Conservation (phyloP, 2,329 filamentous ascomycete genomes). For the Penicillium sp. region DNA sequence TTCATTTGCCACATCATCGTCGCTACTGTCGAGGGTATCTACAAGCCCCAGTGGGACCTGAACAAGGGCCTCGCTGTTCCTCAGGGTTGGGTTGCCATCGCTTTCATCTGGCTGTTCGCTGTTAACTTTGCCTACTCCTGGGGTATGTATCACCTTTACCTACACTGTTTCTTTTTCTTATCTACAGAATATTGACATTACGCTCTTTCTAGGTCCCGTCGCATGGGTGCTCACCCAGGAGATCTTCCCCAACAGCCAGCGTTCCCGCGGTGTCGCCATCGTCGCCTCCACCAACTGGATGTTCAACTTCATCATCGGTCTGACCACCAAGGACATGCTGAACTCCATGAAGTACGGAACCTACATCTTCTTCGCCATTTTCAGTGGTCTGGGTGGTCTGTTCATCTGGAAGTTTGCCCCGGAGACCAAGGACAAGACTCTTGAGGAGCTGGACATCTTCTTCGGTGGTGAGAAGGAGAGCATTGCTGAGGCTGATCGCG, state of each 20-base stretch:
- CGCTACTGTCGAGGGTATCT: slow-evolving; percentile 51
- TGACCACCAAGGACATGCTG: slow-evolving; percentile 35
- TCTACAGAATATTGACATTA: not conserved
- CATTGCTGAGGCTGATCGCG: slow-evolving; percentile 44
- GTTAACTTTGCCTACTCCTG: slow-evolving; percentile 41
- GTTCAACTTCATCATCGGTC: slow-evolving; percentile 35
- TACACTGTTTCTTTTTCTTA: not conserved
- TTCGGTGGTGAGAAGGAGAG: slow-evolving; percentile 34
- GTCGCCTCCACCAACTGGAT: slow-evolving; percentile 37
- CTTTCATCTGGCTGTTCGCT: slow-evolving; percentile 63
- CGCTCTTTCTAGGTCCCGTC: slow-evolving; percentile 30
- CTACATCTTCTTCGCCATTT: slow-evolving; percentile 47
- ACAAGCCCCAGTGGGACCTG: slow-evolving; percentile 57
- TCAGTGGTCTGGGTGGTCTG: slow-evolving; percentile 36
- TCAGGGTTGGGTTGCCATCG: slow-evolving; percentile 68
- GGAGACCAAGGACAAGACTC: slow-evolving; percentile 53
- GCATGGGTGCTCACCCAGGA: slow-evolving; percentile 57
- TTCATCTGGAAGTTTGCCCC: slow-evolving; percentile 43
- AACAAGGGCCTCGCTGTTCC: slow-evolving; percentile 47
- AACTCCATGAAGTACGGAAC: slow-evolving; percentile 32
- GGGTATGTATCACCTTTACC: slow-evolving; percentile 24
- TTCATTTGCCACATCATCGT: slow-evolving; percentile 70
- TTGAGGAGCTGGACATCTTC: slow-evolving; percentile 62
- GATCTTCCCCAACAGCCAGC: slow-evolving; percentile 33
- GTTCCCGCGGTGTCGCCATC: slow-evolving; percentile 31